phyloP scores from a whole-genome alignment of 2,329 filamentous ascomycete genomes.

The Arthrobotrys musiformis region DNA sequence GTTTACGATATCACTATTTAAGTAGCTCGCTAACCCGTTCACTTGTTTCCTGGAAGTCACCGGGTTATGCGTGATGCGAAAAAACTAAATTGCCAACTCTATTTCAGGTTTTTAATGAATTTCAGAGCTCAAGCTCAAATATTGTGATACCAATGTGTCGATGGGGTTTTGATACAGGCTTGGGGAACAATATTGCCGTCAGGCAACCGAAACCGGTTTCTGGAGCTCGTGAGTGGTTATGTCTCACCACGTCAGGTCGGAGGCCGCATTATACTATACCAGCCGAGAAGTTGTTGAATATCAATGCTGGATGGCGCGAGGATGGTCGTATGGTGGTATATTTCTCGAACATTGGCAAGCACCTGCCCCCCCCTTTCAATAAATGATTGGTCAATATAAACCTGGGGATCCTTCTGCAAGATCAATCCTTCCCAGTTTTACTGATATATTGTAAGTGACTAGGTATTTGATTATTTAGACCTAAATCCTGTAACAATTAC shows the following conservation, averaged over 20 bases:
- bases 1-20: neutral
- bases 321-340: neutral
- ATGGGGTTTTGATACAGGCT: neutral
- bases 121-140: neutral
- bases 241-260: neutral
- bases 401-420: too few species aligned
- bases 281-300: neutral
- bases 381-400: neutral
- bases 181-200: neutral
- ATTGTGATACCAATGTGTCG: neutral
- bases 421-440: neutral
- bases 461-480: neutral
- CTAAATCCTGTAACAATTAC: neutral
- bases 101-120: constrained; percentile 2
- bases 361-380: neutral
- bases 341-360: neutral
- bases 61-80: constrained; percentile 1
- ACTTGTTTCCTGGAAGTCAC: constrained; percentile 4
- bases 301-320: neutral
- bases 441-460: neutral
- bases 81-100: neutral
- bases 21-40: constrained; percentile 3
- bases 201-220: constrained; percentile 1
- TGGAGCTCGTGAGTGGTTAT: neutral
- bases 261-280: neutral